Evolutionary conservation across 2,329 filamentous ascomycete species (phyloP).

Genomic region (Pestalotiopsis sp.): DNA sequence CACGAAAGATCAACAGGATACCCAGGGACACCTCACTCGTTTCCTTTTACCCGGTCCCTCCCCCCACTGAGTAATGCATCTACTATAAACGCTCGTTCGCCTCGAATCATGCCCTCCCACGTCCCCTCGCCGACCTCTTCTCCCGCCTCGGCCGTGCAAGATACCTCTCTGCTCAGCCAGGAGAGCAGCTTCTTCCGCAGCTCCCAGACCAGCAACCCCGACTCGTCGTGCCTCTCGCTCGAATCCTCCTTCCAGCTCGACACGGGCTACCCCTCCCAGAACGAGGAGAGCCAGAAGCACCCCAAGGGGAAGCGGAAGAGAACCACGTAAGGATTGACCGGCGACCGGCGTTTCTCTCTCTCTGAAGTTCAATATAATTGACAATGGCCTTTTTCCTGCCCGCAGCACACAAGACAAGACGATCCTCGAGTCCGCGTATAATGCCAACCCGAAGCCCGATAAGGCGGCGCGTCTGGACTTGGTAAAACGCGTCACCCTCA

Average conservation of each 20-base stretch:
- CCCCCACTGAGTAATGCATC: slow-evolving; percentile 6
- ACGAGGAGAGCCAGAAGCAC: slow-evolving; percentile 41
- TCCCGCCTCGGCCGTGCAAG: slow-evolving; percentile 8
- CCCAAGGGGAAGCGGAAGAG: slow-evolving; percentile 65
- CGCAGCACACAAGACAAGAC: slow-evolving; percentile 83
- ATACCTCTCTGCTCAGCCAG: slow-evolving; percentile 15
- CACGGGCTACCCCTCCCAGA: slow-evolving; percentile 29
- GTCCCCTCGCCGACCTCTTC: slow-evolving; percentile 13
- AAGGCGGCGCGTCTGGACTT: slow-evolving; percentile 85
- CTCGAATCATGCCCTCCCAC: slow-evolving; percentile 14
- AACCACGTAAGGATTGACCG: slow-evolving; percentile 52
- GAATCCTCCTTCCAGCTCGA: slow-evolving; percentile 36
- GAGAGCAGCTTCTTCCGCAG: slow-evolving; percentile 26
- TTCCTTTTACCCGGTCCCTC: neutral
- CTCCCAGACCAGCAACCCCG: slow-evolving; percentile 28
- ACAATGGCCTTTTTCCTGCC: slow-evolving; percentile 21
- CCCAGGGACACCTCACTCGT: slow-evolving; percentile 2
- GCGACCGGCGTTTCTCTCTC: neutral
- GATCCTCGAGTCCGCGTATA: slow-evolving; percentile 84
- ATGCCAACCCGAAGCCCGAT: slow-evolving; percentile 85
- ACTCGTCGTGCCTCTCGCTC: slow-evolving; percentile 33
- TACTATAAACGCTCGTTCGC: neutral
- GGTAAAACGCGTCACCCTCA: slow-evolving; percentile 81
- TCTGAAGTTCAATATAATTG: slow-evolving; percentile 11
- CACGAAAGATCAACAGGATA: neutral